phyloP scores from a whole-genome alignment of 495 filamentous ascomycete genomes.

The Umbilicaria muhlenbergii region DNA sequence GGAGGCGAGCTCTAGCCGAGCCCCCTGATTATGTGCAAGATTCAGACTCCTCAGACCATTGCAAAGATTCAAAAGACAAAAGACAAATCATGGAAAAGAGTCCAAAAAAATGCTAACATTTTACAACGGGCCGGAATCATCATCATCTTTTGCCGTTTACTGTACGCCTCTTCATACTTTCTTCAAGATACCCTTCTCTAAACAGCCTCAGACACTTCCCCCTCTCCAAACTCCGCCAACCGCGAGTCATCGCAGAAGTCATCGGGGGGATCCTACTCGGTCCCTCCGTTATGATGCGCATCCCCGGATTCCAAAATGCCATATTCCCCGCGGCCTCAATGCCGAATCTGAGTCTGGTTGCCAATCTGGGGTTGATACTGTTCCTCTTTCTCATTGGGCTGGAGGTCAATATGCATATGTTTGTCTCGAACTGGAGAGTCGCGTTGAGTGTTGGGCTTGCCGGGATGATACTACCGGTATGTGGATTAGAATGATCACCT shows the following conservation, averaged over 20 bases:
- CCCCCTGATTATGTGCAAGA: too few species aligned
- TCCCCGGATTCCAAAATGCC: slow-evolving; percentile 60
- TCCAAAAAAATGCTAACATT: too few species aligned
- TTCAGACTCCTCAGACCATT: too few species aligned
- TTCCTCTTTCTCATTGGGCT: slow-evolving; percentile 89
- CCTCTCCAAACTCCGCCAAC: slow-evolving; percentile 74
- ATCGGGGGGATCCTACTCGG: slow-evolving; percentile 85
- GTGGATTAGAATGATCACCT: slow-evolving; percentile 30
- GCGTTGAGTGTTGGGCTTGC: slow-evolving; percentile 68
- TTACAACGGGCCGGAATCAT: slow-evolving; percentile 60
- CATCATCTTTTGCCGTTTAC: slow-evolving; percentile 62
- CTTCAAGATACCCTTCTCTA: too few species aligned
- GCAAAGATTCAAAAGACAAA: too few species aligned
- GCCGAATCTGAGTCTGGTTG: slow-evolving; percentile 61
- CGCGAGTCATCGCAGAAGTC: slow-evolving; percentile 90
- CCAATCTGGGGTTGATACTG: slow-evolving; percentile 78
- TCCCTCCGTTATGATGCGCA: slow-evolving; percentile 70
- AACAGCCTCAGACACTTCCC: slow-evolving; percentile 53
- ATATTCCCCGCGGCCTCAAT: slow-evolving; percentile 67
- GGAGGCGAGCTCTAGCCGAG: too few species aligned
- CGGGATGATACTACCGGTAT: slow-evolving; percentile 71
- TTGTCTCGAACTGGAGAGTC: slow-evolving; percentile 74
- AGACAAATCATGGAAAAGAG: too few species aligned
- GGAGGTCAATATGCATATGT: slow-evolving; percentile 79
- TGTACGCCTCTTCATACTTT: too few species aligned